Base-by-base conservation (phyloP, 2,329 filamentous ascomycete species). In the Fusarium multiceps region DNA sequence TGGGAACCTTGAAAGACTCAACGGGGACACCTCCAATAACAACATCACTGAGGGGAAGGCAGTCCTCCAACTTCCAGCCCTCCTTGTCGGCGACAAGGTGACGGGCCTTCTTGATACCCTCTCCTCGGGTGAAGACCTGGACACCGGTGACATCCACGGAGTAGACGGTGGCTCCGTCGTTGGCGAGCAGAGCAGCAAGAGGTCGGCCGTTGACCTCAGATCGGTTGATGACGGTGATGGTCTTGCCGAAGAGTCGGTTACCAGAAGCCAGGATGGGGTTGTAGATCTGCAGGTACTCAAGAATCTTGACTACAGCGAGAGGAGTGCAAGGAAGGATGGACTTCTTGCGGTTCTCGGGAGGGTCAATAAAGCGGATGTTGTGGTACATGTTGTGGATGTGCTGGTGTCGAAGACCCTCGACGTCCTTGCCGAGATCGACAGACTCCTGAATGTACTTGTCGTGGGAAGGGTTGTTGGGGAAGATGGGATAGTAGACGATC, bases 351-450 rank as follows among this genome's bases (percentile, higher is more conserved):
- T 93, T 92, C 45, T 86, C 81, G 7, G 91, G 91, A 25, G 90
- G 84, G 81, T 99, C 96, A 59, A 99, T 86, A 84, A 94, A 98
- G 71, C 96, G 93, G 75, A 97, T 89, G 83, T 99, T 99, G 85
- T 98, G 93, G 83, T 98, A 99, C 94, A 99, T 98, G 87, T 99
- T 99, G 88, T 95, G 94, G 77, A 98, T 92, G 83, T 98, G 94
- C 78, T 90, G 91, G 82, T 98, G 95, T 74, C 92, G 93, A 62
- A 99, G 89, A 37, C 96, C 96, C 81, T 99, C 96, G 72, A 99
- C 95, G 77, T 99, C 96, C 82, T 99, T 98, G 80, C 88, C 83
- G 45, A 97, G 87, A 59, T 93, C 90, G 59, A 98, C 94, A 5
- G 97, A 93, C 83, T 98, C 94, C 82, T 98, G 95, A 72, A 99